These are phyloP conservation scores for Pseudogymnoascus destructans DNA, from an alignment of 2,329 filamentous ascomycete species.

Conservation along the genomic window DNA sequence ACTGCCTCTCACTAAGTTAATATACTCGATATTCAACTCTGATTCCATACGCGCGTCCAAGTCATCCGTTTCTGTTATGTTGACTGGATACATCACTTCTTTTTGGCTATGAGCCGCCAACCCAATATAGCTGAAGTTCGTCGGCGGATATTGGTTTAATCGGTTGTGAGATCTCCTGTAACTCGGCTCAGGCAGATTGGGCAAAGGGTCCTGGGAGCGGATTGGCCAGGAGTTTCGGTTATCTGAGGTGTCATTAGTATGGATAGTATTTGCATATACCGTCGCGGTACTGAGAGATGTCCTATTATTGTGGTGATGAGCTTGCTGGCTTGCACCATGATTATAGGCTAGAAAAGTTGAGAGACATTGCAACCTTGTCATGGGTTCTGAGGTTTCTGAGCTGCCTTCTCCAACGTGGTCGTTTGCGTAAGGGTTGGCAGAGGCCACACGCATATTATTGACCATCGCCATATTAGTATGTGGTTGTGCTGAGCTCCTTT, in stretches of 20 bases:
- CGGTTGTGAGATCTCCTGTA: not conserved
- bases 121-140: not conserved
- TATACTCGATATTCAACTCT: not conserved
- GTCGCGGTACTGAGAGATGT: not conserved
- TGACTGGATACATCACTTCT: not conserved
- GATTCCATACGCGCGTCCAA: not conserved
- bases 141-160: not conserved
- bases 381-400: not conserved
- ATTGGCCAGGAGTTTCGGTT: not conserved
- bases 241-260: not conserved
- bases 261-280: slow-evolving; percentile 3
- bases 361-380: not conserved
- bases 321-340: not conserved
- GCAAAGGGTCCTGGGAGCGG: not conserved
- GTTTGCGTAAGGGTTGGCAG: not conserved
- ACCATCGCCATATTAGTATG: not conserved
- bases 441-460: not conserved
- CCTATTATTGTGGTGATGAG: not conserved
- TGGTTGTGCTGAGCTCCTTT: not conserved
- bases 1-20: not conserved
- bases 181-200: not conserved
- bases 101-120: not conserved
- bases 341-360: slow-evolving; percentile 5
- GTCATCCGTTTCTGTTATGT: not conserved
- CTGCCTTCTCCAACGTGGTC: not conserved